Base-by-base conservation (phyloP, 129 eudicot species). In the Arctium minus region DNA sequence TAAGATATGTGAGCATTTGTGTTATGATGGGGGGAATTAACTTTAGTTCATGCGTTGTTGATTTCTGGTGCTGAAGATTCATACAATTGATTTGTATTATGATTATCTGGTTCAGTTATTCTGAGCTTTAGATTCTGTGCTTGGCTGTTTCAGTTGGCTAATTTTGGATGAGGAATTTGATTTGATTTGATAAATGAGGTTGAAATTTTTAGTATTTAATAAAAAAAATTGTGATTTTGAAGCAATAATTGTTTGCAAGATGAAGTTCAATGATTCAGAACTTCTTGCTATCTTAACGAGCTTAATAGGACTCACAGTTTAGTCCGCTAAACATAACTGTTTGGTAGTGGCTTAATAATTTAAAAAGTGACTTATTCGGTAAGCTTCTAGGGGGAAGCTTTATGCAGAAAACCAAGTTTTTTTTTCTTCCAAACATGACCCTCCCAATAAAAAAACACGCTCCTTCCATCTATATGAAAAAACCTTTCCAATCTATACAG, bases 111-210 rank as follows among this genome's bases (percentile, higher is more conserved):
- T 33, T 72, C 35, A 18, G 9, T 80, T 33, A 13, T 80, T 79
- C 6, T 65, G 81, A 42, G 46, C 2, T 46, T 70, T 70, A 48
- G 50, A 80, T 80, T 33, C 1, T 53, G 30, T 13, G 1, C 5
- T 72, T 44, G 27, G 38, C 15, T 78, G 74, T 78, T 36, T 60
- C 18, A 35, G 72, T 60, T 77, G 53, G 73, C 29, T 77, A 29
- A 65, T 38, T 71, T 69, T 71, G 56, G 36, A 38, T 33, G 77
- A 53, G 76, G 65, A 33, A 70, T 80, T 79, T 50, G 77, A 36
- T 12, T 73, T 38, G 70, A 62, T 40, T 73, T 60, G 79, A 4
- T 81, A n/a, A 65, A 11, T 75, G 39, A 73, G 76, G 22, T 46
- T 80, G 18, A 46, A 69, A 31, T 0, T 69, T 74, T 15, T 31